These are phyloP conservation scores for Ramaria sp. DNA, from an alignment of 768 basidiomycete species.

Conservation along the genomic window DNA sequence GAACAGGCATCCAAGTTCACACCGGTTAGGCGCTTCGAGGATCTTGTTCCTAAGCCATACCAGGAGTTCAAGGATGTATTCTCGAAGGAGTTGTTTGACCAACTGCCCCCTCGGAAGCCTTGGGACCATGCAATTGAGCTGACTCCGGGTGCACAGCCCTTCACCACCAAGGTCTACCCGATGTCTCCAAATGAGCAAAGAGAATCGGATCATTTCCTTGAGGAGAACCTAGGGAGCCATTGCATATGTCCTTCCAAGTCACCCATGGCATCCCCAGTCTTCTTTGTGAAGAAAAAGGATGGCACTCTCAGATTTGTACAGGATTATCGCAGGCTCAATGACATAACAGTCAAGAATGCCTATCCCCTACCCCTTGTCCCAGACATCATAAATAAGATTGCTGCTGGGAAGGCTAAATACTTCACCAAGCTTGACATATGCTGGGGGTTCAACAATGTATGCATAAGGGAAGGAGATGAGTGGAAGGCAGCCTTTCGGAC, in stretches of 20 bases:
- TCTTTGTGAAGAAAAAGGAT: conserved; percentile 23
- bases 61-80: conserved; percentile 4
- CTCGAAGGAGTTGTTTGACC: conserved; percentile 1
- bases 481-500: conserved; percentile 32
- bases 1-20: too few species aligned
- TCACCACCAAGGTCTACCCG: not conserved
- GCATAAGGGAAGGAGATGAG: conserved; percentile 30
- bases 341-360: conserved; percentile 23
- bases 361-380: conserved; percentile 25
- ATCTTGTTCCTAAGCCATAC: not conserved
- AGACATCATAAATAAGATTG: conserved; percentile 10
- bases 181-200: not conserved
- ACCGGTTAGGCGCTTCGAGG: too few species aligned
- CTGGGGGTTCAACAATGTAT: conserved; percentile 24
- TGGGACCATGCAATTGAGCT: not conserved
- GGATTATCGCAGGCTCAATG: conserved; percentile 23
- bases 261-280: conserved; percentile 16
- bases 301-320: conserved; percentile 22
- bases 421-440: conserved; percentile 23
- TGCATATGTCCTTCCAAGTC: conserved; percentile 5
- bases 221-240: not conserved
- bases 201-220: not conserved
- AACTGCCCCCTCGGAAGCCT: not conserved
- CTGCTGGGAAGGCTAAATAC: conserved; percentile 7
- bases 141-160: too few species aligned